phyloP scores from a whole-genome alignment of 208 protist species.

The Trypanosoma conorhini region DNA sequence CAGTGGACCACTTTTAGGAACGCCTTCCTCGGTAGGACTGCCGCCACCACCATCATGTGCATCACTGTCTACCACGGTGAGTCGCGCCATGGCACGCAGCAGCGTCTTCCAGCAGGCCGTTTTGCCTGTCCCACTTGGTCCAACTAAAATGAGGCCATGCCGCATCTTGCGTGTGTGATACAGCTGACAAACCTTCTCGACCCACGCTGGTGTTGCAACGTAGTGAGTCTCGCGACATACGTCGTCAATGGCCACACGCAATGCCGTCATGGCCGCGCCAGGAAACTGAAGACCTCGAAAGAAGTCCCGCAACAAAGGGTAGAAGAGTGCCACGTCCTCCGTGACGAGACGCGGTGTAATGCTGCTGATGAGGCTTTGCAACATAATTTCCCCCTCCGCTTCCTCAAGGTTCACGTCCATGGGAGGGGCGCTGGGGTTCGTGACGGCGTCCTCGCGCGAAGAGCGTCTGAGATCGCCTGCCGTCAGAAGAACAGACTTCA shows the following conservation, averaged over 20 bases:
- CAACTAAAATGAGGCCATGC: slow-evolving; percentile 99
- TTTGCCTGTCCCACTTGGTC: slow-evolving; percentile 98
- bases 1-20: slow-evolving; percentile 26
- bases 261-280: slow-evolving; percentile 37
- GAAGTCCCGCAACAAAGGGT: slow-evolving; percentile 95
- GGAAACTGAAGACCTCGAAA: slow-evolving; percentile 92
- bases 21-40: neutral
- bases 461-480: slow-evolving; percentile 88
- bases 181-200: slow-evolving; percentile 98
- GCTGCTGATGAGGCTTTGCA: slow-evolving; percentile 95
- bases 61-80: slow-evolving; percentile 50
- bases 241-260: slow-evolving; percentile 75
- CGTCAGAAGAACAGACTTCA: slow-evolving; percentile 99
- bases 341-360: slow-evolving; percentile 98
- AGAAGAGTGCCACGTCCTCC: slow-evolving; percentile 95
- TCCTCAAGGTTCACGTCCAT: slow-evolving; percentile 19
- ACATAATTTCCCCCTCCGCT: slow-evolving; percentile 87
- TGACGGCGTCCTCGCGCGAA: slow-evolving; percentile 1
- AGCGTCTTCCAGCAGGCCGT: slow-evolving; percentile 95
- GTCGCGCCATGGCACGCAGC: slow-evolving; percentile 91
- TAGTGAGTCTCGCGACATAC: slow-evolving; percentile 82
- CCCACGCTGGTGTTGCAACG: slow-evolving; percentile 79
- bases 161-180: slow-evolving; percentile 97
- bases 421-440: neutral
- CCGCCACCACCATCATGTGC: slow-evolving; percentile 30